Evolutionary conservation across 257 asterid genomes (phyloP).

Genomic region (Petunia axillaris): DNA sequence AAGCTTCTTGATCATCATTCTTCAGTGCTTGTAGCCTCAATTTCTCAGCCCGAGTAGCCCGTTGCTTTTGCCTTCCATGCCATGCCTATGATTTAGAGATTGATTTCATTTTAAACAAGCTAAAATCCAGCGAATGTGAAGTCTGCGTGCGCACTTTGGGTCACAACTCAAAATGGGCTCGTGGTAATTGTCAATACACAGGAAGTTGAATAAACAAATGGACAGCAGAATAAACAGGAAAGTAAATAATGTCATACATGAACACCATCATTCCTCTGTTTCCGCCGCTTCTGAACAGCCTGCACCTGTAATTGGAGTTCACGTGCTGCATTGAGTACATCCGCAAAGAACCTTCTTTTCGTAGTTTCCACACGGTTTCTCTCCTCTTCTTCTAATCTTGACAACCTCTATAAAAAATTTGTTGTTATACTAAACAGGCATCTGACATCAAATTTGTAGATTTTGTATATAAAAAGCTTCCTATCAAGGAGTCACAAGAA

Average conservation of each 20-base stretch:
- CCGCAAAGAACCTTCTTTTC: constrained; percentile 86
- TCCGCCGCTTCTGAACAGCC: constrained; percentile 89
- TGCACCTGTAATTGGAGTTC: constrained; percentile 91
- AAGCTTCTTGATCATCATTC: constrained; percentile 99
- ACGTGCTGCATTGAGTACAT: constrained; percentile 87
- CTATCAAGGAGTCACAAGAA: constrained; percentile 5
- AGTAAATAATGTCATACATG: constrained; percentile 59
- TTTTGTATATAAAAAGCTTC: constrained; percentile 1
- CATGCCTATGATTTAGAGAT: constrained; percentile 66
- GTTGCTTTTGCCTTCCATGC: constrained; percentile 98
- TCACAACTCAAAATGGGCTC: constrained; percentile 5
- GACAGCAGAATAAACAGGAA: constrained; percentile 16
- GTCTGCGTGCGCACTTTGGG: not conserved
- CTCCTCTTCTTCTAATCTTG: constrained; percentile 93
- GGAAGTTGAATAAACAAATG: constrained; percentile 7
- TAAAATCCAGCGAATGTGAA: not conserved
- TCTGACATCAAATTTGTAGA: constrained; percentile 22
- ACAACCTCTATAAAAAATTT: constrained; percentile 65
- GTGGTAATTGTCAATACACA: constrained; percentile 8
- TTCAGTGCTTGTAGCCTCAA: constrained; percentile 96
- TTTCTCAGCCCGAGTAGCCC: constrained; percentile 95
- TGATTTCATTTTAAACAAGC: constrained; percentile 14
- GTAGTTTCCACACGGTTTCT: constrained; percentile 78
- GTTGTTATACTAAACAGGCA: constrained; percentile 28
- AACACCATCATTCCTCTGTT: constrained; percentile 93